These are phyloP conservation scores for Vigna reflexopilosa DNA, from an alignment of 306 rosid species.

Conservation along the genomic window DNA sequence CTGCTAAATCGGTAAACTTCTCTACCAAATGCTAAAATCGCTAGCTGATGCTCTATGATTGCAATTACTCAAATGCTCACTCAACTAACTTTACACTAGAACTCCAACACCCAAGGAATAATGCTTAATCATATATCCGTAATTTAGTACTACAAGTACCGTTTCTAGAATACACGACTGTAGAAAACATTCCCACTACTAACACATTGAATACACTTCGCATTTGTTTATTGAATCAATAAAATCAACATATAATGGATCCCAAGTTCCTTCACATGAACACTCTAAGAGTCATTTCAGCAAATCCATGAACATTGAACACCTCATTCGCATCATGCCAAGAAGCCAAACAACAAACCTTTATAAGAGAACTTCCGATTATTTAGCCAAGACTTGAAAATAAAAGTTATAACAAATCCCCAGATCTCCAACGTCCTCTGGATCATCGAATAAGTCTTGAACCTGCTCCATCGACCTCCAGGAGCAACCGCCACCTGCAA, in stretches of 20 bases:
- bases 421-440: constrained; percentile 98
- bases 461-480: constrained; percentile 98
- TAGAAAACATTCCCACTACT: not conserved
- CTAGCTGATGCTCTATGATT: not conserved
- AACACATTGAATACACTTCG: not conserved
- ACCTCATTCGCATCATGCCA: not conserved
- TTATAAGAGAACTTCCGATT: constrained; percentile 76
- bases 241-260: constrained; percentile 3
- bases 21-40: not conserved
- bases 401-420: constrained; percentile 91
- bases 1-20: constrained; percentile 12
- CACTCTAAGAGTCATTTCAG: not conserved
- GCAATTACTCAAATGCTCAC: constrained; percentile 15
- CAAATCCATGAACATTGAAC: constrained; percentile 23
- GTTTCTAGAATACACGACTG: not conserved
- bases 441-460: constrained; percentile 93
- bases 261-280: constrained; percentile 3
- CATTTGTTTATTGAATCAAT: not conserved
- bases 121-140: not conserved
- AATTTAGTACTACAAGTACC: not conserved
- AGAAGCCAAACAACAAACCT: constrained; percentile 63
- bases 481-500: constrained; percentile 89
- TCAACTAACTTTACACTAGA: constrained; percentile 3
- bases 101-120: not conserved
- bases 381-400: constrained; percentile 85